Base-by-base conservation (phyloP, 441 rosid species). In the Populus trichocarpa region DNA sequence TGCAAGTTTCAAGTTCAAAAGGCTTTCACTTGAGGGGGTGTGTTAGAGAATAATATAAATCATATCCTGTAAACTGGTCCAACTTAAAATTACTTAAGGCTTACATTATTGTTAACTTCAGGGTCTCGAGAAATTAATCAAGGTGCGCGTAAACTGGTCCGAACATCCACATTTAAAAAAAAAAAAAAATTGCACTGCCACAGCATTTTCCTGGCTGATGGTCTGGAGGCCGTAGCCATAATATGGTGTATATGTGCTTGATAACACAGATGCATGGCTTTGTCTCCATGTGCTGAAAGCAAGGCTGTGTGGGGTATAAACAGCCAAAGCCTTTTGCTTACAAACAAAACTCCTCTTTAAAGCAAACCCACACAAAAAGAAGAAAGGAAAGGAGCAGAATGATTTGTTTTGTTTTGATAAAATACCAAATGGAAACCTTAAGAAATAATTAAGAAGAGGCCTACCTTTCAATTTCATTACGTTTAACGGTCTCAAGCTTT, bases 341-440 rank as follows among this genome's bases (percentile, higher is more conserved):
- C 67, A 59, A 72, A 80, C 86, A 72, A 63, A 81, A 71, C 85
- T 80, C 77, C 74, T 53, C 83, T 79, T 80, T 23, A 75, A 86
- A 86, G 88, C 83, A 77, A 30, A 78, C 65, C 83, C 80, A 64
- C 73, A 46, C 71, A 78, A 77, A 50, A n/a, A 74, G 67, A 53
- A 23, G 20, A 61, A 59, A 42, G 9, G 36, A 71, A 32, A 53
- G 32, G 63, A 59, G 42, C 26, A 67, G 32, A 81, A 74, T 83
- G 74, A 81, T 76, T 33, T 61, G 10, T 78, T 75, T 50, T 63
- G 42, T 13, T 77, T 32, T 38, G 50, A 78, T 23, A 57, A 57
- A 16, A 66, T 35, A 36, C 76, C 53, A 70, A 63, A 53, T 35
- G 72, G 73, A 74, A 77, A 70, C 84, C 86, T 81, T 30, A 30